Percentiles rank a stretch among this genome's conserved stretches.
phyloP scores from a whole-genome alignment of 352 stramenopile genomes.

The Phytophthora lateralis region DNA sequence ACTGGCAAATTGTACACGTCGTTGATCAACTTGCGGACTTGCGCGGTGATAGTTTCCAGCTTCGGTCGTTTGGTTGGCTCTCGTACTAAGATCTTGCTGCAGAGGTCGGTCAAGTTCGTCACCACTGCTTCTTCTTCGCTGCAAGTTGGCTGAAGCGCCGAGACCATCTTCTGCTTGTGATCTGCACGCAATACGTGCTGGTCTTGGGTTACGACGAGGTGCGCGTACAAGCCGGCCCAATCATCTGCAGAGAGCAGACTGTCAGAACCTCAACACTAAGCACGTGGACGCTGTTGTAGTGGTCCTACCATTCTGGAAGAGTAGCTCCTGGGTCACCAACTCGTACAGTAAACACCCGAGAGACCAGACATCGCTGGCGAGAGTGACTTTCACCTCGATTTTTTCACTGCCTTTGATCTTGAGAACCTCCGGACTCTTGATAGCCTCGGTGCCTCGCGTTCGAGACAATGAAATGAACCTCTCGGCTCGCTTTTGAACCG shows the following conservation, averaged over 20 bases:
- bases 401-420: slow-evolving; percentile 43
- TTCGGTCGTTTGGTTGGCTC: slow-evolving; percentile 30
- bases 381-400: slow-evolving; percentile 35
- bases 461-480: slow-evolving; percentile 33
- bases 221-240: slow-evolving; percentile 62
- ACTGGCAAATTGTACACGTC: slow-evolving; percentile 36
- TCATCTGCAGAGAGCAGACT: slow-evolving; percentile 47
- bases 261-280: neutral
- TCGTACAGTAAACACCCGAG: slow-evolving; percentile 76
- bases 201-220: slow-evolving; percentile 49
- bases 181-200: slow-evolving; percentile 44
- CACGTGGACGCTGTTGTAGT: neutral
- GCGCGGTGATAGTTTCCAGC: slow-evolving; percentile 19
- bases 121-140: slow-evolving; percentile 42
- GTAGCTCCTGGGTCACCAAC: slow-evolving; percentile 62
- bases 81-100: slow-evolving; percentile 40
- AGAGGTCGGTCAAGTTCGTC: slow-evolving; percentile 30
- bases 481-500: slow-evolving; percentile 7
- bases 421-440: slow-evolving; percentile 81
- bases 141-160: slow-evolving; percentile 34
- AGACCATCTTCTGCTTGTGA: slow-evolving; percentile 45
- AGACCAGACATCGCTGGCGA: slow-evolving; percentile 72
- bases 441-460: slow-evolving; percentile 74
- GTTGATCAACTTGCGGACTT: slow-evolving; percentile 33
- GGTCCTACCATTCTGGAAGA: slow-evolving; percentile 62